Evolutionary conservation across 768 basidiomycete species (phyloP).

Genomic region (Rhizopogon sp.): DNA sequence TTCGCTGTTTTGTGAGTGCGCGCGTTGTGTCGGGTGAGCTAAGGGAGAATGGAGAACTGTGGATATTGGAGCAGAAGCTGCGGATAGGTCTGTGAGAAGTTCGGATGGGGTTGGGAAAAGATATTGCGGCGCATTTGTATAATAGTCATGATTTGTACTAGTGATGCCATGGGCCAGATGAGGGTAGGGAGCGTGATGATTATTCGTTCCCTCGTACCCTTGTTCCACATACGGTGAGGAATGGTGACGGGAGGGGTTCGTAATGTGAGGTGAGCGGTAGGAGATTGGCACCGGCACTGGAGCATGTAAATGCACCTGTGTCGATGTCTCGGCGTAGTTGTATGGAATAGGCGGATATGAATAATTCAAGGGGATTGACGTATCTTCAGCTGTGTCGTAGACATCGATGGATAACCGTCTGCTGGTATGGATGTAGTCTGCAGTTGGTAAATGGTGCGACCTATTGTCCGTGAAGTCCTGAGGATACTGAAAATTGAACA

Average conservation of each 20-base stretch:
- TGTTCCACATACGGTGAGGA: conserved; percentile 5
- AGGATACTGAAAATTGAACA: neutral
- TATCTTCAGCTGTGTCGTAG: neutral
- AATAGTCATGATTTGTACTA: conserved; percentile 16
- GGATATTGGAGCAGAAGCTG: conserved; percentile 1
- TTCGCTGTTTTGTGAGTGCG: neutral
- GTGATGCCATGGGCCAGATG: neutral
- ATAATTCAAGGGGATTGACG: conserved; percentile 8
- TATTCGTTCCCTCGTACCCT: conserved; percentile 5
- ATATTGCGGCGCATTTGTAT: conserved; percentile 17
- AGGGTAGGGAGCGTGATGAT: conserved; percentile 12
- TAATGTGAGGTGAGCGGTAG: conserved; percentile 8
- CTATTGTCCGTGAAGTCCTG: neutral
- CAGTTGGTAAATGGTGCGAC: neutral
- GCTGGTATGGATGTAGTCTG: neutral
- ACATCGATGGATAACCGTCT: neutral
- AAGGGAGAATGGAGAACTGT: neutral
- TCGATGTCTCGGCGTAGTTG: neutral
- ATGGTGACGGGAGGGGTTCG: conserved; percentile 1
- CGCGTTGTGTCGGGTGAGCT: neutral
- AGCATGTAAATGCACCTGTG: conserved; percentile 20
- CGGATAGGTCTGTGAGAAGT: conserved; percentile 42
- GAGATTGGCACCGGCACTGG: conserved; percentile 20
- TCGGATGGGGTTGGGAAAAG: conserved; percentile 67
- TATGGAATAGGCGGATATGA: conserved; percentile 11